phyloP scores from a whole-genome alignment of 495 filamentous ascomycete species.

The Acidiella bohemica region DNA sequence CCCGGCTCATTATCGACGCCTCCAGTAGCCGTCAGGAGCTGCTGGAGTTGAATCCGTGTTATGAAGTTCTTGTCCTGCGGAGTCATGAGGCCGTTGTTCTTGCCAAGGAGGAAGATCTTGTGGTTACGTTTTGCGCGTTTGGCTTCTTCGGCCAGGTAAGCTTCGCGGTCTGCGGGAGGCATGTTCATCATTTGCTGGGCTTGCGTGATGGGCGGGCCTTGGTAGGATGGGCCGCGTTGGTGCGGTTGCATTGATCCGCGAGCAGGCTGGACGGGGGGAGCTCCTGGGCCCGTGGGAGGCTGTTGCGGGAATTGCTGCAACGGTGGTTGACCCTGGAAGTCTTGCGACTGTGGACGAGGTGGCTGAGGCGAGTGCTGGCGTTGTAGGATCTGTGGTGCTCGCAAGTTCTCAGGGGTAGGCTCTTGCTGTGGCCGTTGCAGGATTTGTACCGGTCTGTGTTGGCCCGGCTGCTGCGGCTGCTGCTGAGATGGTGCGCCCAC shows the following conservation, averaged over 20 bases:
- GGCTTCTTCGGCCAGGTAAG: constrained; percentile 77
- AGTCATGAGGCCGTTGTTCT: constrained; percentile 95
- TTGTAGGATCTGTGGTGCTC: constrained; percentile 38
- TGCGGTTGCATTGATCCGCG: constrained; percentile 18
- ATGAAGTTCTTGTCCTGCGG: constrained; percentile 99
- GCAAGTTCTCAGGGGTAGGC: constrained; percentile 17
- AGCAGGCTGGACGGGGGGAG: constrained; percentile 18
- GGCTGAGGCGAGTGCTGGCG: constrained; percentile 30
- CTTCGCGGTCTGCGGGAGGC: constrained; percentile 62
- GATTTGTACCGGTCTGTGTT: constrained; percentile 24
- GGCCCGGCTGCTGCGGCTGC: constrained; percentile 6
- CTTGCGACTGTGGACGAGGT: constrained; percentile 19
- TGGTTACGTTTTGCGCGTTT: constrained; percentile 94
- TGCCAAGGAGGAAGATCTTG: constrained; percentile 88
- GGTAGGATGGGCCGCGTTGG: constrained; percentile 27
- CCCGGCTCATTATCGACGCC: constrained; percentile 60
- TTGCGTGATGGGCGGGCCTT: constrained; percentile 45
- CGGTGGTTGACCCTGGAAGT: constrained; percentile 28
- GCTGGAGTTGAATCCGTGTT: constrained; percentile 91
- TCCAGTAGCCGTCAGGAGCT: constrained; percentile 81
- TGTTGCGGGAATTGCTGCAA: constrained; percentile 39
- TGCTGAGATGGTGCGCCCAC: constrained; percentile 6
- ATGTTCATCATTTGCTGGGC: constrained; percentile 63
- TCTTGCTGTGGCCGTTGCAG: constrained; percentile 29
- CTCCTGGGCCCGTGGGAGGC: constrained; percentile 28